Percentiles rank a stretch among this genome's conserved stretches.
Evolutionary conservation across 805 yeast genomes (phyloP).

Genomic region (Lachancea thermotolerans): DNA sequence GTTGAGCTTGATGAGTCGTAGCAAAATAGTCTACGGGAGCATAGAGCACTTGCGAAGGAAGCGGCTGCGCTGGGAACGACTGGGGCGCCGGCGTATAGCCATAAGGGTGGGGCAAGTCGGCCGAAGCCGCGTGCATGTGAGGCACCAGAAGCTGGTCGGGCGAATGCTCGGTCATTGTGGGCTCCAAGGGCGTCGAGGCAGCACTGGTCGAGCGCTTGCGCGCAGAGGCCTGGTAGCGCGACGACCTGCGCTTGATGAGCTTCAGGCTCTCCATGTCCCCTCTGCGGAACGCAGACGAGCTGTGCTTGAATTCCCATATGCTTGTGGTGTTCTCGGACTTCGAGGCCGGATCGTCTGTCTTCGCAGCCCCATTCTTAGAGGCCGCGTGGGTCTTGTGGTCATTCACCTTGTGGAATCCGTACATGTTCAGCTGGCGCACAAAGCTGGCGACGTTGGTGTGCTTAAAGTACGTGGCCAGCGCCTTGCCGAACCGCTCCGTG

Average conservation of each 20-base stretch:
- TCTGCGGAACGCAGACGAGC: conserved; percentile 67
- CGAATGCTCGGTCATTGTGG: conserved; percentile 1
- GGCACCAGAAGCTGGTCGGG: neutral
- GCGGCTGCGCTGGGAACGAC: neutral
- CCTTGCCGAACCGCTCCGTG: conserved; percentile 79
- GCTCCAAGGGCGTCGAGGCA: conserved; percentile 4
- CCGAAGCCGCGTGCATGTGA: neutral
- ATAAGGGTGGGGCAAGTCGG: neutral
- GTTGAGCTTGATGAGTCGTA: conserved; percentile 10
- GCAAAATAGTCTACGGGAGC: conserved; percentile 3
- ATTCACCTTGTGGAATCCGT: conserved; percentile 68
- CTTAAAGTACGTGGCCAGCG: conserved; percentile 63
- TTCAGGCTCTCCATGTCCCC: conserved; percentile 74
- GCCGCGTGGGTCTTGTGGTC: conserved; percentile 7
- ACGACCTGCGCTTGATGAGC: conserved; percentile 71
- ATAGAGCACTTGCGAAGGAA: neutral
- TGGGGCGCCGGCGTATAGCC: neutral
- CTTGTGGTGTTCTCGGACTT: conserved; percentile 14
- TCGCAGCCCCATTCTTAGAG: conserved; percentile 2
- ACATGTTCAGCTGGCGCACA: conserved; percentile 89
- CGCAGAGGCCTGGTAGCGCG: conserved; percentile 27
- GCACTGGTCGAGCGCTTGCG: conserved; percentile 11
- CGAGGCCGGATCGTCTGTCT: neutral
- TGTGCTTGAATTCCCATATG: conserved; percentile 85
- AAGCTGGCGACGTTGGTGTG: conserved; percentile 92